Conservation (phyloP, 2,329 filamentous ascomycete genomes). For the Mycosphaerella arachidis region DNA sequence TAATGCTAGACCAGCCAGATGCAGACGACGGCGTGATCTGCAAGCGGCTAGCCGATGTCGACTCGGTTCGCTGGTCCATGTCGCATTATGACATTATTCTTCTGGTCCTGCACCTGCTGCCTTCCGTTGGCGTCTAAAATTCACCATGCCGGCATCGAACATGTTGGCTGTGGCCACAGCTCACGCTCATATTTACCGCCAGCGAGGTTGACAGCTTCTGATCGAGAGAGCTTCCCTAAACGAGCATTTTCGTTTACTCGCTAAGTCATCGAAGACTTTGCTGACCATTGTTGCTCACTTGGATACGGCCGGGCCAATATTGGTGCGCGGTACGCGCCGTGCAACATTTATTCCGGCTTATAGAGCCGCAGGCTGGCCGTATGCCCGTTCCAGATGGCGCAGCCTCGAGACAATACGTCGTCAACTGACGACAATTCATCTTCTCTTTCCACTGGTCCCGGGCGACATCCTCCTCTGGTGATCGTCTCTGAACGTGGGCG, state of each 20-base stretch:
- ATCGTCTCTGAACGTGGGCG: constrained; percentile 32
- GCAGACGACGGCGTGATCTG: constrained; percentile 8
- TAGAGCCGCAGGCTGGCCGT: not conserved
- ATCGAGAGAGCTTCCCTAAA: not conserved
- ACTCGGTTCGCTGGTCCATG: constrained; percentile 2
- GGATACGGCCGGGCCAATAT: not conserved
- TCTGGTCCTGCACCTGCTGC: no score
- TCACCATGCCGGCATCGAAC: constrained; percentile 3
- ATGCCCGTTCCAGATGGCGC: constrained; percentile 13
- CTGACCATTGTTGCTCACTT: not conserved
- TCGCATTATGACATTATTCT: not conserved
- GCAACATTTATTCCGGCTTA: not conserved
- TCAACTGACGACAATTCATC: constrained; percentile 8
- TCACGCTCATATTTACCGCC: not conserved
- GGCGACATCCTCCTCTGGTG: constrained; percentile 27
- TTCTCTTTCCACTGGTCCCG: constrained; percentile 2
- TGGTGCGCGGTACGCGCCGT: not conserved
- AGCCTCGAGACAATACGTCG: constrained; percentile 12
- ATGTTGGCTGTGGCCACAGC: not conserved
- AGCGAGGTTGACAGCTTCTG: not conserved
- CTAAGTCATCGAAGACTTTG: not conserved
- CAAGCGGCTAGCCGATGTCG: constrained; percentile 6
- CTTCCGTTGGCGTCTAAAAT: not conserved
- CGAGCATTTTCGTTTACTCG: not conserved
- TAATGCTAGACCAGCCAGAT: not conserved